Evolutionary conservation across 805 yeast species (phyloP), one percentile per base, ranked within the genome.

Genomic region (Metschnikowia colocasiae): DNA sequence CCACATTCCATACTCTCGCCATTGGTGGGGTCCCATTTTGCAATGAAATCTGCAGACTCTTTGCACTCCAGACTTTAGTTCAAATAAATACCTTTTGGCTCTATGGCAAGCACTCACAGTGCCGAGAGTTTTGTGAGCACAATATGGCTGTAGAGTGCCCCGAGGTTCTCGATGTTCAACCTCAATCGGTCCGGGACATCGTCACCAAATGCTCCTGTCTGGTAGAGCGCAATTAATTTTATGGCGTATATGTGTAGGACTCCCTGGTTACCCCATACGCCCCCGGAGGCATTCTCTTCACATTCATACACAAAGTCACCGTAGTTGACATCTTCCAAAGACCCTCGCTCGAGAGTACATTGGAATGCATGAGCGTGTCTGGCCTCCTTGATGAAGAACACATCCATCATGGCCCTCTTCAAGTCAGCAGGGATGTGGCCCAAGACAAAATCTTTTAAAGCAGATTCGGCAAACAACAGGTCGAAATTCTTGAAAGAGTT

Each of bases 361-460:
- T 61, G 57, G n/a, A 64, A 39, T 1, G 61, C 31, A 37, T 59
- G 64, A 0, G 81, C 80, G 10, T 71, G 54, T 19, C 67, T 65
- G 6, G 75, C 67, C 54, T 83, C 89, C 48, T 75, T 71, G 19
- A 69, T 58, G 49, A 81, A 65, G 51, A 75, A 83, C 3, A 74
- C 57, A n/a, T 67, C 59, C 47, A 74, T 45, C 12, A 81, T 52
- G 2, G 64, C 55, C 1, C 55, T 52, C 47, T 69, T 68, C 2
- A 71, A 30, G 1, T 58, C 57, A 0, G 45, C 40, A 1, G 74
- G 66, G 1, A 77, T 42, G 7, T 49, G 45, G 5, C 63, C 57
- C 8, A 44, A 35, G 20, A 63, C 49, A 19, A 49, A 59, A 23
- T 46, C 50, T 6, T 60, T 63, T 8, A 63, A 29, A 6, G 51